Evolutionary conservation across 345 rosid genomes (phyloP), one percentile per base, ranked within the genome.

Genomic region (Pelargonium nanum): DNA sequence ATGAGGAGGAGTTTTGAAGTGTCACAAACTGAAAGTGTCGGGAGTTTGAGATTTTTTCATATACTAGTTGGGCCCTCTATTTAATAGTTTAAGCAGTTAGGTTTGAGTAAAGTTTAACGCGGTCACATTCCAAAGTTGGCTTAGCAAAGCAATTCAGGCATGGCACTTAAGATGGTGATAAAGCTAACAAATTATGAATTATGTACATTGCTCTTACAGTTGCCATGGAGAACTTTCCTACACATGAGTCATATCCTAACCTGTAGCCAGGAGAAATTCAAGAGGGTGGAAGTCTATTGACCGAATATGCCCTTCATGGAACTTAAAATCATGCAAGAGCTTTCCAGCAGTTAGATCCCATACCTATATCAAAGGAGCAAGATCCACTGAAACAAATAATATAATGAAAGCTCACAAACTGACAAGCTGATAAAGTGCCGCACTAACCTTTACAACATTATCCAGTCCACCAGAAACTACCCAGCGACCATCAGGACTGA

Each of bases 401-500:
- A 26, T 19, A 40, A 58, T 20, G 19, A 23, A 65, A 28, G 40
- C 26, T 53, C 56, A 53, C 7, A 21, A 20, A 62, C 21, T 19
- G 5, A 19, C 19, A 17, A 24, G 23, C 25, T 53, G 22, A 22
- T 32, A 51, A 26, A 23, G 48, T 50, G 26, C 26, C 57, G 7
- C 19, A 13, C 53, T 61, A 78, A 93, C 99, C 95, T 93, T 93
- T 20, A 90, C 95, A 69, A 70, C 80, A 77, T 85, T 90, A 73
- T 93, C 99, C 68, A 61, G 68, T 79, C 99, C 99, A 72, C 99
- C 99, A 28, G 99, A 87, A 70, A 93, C 95, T 24, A 93, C 95
- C 99, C 99, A 93, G 23, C 97, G 99, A 57, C 99, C 99, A 84
- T 93, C 97, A n/a, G 99, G 99, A 63, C 80, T 72, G 77, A 93